Conservation (phyloP, 208 protist species). For the Crithidia brevicula region DNA sequence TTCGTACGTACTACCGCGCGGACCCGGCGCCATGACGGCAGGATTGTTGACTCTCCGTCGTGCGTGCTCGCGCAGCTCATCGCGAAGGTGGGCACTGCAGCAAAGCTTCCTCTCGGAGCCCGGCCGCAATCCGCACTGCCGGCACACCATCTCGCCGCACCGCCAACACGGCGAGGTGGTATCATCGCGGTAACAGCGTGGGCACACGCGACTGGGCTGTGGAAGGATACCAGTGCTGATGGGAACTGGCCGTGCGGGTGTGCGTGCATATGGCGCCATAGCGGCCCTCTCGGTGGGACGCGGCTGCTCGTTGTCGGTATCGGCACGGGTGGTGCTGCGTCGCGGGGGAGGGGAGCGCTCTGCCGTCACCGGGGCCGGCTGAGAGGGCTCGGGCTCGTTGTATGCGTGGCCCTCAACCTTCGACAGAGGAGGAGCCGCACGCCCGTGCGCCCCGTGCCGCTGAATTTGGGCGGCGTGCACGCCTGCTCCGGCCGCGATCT, state of each 20-base stretch:
- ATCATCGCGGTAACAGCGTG: constrained; percentile 45
- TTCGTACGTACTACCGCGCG: too few relatives aligned
- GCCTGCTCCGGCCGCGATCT: not conserved
- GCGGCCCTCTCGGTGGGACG: not conserved
- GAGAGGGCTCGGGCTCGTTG: constrained; percentile 28
- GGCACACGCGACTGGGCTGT: constrained; percentile 34
- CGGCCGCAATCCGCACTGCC: constrained; percentile 45
- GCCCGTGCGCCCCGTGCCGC: not conserved
- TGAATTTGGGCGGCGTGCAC: not conserved
- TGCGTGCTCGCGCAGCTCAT: constrained; percentile 22
- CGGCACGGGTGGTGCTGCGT: constrained; percentile 25
- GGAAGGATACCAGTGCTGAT: constrained; percentile 13
- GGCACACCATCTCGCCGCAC: constrained; percentile 57
- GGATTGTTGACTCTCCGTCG: constrained; percentile 1
- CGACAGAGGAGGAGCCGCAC: not conserved
- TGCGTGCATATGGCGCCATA: not conserved
- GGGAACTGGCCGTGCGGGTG: not conserved
- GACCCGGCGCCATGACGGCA: too few relatives aligned
- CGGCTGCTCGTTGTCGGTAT: not conserved
- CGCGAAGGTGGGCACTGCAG: constrained; percentile 43
- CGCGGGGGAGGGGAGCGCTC: constrained; percentile 21
- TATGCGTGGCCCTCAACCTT: constrained; percentile 12
- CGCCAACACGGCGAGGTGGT: constrained; percentile 52
- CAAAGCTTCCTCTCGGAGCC: constrained; percentile 32
- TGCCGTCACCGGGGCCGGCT: not conserved